Evolutionary conservation across 345 rosid species (phyloP).

Genomic region (Hibiscus trionum): DNA sequence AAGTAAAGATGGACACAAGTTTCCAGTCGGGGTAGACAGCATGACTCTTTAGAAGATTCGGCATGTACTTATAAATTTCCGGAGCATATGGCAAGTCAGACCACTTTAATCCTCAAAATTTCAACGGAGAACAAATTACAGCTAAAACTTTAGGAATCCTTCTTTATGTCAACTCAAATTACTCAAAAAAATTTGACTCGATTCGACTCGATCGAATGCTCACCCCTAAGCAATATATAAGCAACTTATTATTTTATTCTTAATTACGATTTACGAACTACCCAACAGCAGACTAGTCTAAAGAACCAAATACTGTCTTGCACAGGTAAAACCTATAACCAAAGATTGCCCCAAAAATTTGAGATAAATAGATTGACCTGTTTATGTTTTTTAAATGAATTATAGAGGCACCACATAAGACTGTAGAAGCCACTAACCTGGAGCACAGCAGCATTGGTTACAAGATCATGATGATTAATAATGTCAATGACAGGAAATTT

Average conservation of each 20-base stretch:
- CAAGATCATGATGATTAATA: slow-evolving; percentile 50
- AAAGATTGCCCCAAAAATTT: background rate
- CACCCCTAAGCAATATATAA: background rate
- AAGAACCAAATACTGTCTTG: background rate
- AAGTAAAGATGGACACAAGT: too few relatives aligned
- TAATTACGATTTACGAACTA: background rate
- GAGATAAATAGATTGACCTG: background rate
- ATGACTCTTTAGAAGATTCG: background rate
- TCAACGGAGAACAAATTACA: background rate
- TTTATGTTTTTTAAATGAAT: background rate
- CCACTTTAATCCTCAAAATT: background rate
- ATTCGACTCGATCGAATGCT: too few relatives aligned
- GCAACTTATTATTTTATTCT: background rate
- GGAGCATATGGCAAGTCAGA: too few relatives aligned
- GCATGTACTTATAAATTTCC: too few relatives aligned
- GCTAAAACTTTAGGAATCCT: background rate
- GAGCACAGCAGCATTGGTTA: slow-evolving; percentile 53
- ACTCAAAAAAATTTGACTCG: too few relatives aligned
- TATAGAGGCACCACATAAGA: background rate
- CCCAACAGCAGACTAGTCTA: background rate
- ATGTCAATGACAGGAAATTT: slow-evolving; percentile 65
- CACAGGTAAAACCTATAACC: background rate
- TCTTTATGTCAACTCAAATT: background rate
- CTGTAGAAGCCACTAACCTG: slow-evolving; percentile 31
- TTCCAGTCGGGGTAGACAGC: too few relatives aligned